Evolutionary conservation across 352 stramenopile genomes (phyloP).

Genomic region (Aphanomyces euteiches): DNA sequence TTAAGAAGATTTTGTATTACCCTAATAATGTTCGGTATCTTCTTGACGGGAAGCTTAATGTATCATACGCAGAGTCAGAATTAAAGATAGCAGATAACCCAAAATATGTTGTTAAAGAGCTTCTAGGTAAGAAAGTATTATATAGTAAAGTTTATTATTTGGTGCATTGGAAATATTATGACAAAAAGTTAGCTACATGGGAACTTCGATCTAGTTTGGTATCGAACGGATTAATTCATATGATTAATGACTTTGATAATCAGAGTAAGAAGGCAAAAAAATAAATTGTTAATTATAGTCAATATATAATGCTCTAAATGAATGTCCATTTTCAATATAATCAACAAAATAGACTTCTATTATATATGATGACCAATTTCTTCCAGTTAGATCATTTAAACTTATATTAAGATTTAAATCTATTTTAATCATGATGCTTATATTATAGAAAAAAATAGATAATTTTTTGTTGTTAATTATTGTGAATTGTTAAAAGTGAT

Average conservation of each 20-base stretch:
- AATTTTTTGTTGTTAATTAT: constrained; percentile 9
- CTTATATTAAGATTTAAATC: constrained; percentile 18
- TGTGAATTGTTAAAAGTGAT: constrained; percentile 15
- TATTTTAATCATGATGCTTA: constrained; percentile 13
- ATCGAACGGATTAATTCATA: constrained; percentile 4
- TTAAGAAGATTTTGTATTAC: constrained; percentile 8
- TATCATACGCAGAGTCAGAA: constrained; percentile 5
- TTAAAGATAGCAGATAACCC: constrained; percentile 6
- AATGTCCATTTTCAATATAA: constrained; percentile 6
- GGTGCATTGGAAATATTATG: constrained; percentile 4
- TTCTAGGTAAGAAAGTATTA: constrained; percentile 5
- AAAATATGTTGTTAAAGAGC: constrained; percentile 7
- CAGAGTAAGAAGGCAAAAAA: constrained; percentile 6
- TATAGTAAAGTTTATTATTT: constrained; percentile 7
- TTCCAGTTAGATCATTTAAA: constrained; percentile 14
- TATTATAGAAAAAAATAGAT: constrained; percentile 21
- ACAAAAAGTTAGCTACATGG: constrained; percentile 6
- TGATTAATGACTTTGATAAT: constrained; percentile 5
- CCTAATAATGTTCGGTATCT: constrained; percentile 6
- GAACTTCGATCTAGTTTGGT: constrained; percentile 4
- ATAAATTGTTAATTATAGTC: constrained; percentile 18
- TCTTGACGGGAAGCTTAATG: constrained; percentile 5
- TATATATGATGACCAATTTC: constrained; percentile 17
- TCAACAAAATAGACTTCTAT: constrained; percentile 13
- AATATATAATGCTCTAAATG: constrained; percentile 14